Evolutionary conservation across 2,329 filamentous ascomycete species (phyloP).

Genomic region (Diaporthe velutina): DNA sequence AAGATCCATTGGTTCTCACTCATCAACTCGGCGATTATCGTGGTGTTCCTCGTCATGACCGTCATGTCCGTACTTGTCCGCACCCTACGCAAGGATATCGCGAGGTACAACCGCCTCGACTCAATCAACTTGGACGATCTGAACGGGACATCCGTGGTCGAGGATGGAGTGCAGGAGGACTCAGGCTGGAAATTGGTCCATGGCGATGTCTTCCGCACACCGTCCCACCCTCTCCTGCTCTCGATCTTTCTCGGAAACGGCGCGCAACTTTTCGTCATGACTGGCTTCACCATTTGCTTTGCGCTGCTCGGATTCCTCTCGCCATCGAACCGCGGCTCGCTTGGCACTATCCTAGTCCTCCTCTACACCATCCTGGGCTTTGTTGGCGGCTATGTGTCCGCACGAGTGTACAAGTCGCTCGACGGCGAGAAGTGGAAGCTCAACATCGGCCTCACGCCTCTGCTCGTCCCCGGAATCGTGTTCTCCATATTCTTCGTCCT

Average conservation of each 20-base stretch:
- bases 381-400: constrained; percentile 90
- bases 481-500: constrained; percentile 93
- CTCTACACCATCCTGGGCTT: constrained; percentile 95
- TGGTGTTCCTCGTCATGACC: constrained; percentile 90
- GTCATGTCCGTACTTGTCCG: constrained; percentile 93
- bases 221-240: constrained; percentile 84
- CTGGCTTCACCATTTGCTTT: constrained; percentile 92
- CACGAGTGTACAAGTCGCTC: constrained; percentile 94
- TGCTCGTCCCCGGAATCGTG: constrained; percentile 87
- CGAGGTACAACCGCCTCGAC: constrained; percentile 94
- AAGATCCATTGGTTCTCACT: constrained; percentile 99
- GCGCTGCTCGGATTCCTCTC: constrained; percentile 95
- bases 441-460: constrained; percentile 89
- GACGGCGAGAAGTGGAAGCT: constrained; percentile 94
- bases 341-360: constrained; percentile 93
- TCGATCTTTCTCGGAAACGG: constrained; percentile 93
- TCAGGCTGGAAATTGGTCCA: constrained; percentile 99
- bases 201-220: constrained; percentile 94
- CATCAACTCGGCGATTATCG: constrained; percentile 95
- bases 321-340: constrained; percentile 92
- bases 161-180: constrained; percentile 96
- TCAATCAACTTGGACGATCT: constrained; percentile 92
- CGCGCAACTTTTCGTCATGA: constrained; percentile 97
- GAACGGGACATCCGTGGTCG: constrained; percentile 80
- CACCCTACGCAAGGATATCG: constrained; percentile 94